phyloP scores from a whole-genome alignment of 805 yeast genomes.

The Hanseniaspora osmophila region DNA sequence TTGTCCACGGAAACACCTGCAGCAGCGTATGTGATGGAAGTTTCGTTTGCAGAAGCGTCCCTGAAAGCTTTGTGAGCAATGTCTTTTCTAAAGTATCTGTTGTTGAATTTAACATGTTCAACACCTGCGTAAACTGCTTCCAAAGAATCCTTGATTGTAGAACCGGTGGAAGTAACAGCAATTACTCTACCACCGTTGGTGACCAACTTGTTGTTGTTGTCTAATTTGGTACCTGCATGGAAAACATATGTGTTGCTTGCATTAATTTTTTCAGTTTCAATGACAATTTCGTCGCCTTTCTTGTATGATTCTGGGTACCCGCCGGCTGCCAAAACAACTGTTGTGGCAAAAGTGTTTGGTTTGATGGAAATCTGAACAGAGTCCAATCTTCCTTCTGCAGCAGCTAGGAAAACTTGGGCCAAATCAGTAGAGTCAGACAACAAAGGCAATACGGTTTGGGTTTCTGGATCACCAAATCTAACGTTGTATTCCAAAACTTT shows the following conservation, averaged over 20 bases:
- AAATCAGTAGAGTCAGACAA: slow-evolving; percentile 75
- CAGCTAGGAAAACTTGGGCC: slow-evolving; percentile 83
- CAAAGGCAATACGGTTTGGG: slow-evolving; percentile 88
- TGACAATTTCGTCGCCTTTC: slow-evolving; percentile 74
- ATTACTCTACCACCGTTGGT: slow-evolving; percentile 96
- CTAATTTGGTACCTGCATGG: slow-evolving; percentile 85
- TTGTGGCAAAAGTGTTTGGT: slow-evolving; percentile 55
- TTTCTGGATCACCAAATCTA: slow-evolving; percentile 98
- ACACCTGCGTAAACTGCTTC: slow-evolving; percentile 79
- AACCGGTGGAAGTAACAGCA: slow-evolving; percentile 80
- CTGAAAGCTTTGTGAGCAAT: slow-evolving; percentile 94
- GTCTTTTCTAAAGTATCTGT: slow-evolving; percentile 77
- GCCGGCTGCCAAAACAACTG: slow-evolving; percentile 92
- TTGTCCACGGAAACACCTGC: slow-evolving; percentile 97
- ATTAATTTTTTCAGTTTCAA: slow-evolving; percentile 20
- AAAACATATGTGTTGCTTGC: slow-evolving; percentile 49
- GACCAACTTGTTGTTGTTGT: slow-evolving; percentile 28
- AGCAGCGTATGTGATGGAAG: slow-evolving; percentile 71
- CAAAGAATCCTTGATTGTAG: slow-evolving; percentile 66
- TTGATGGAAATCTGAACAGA: slow-evolving; percentile 48
- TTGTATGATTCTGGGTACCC: slow-evolving; percentile 85
- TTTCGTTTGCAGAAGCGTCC: slow-evolving; percentile 23
- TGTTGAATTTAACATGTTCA: slow-evolving; percentile 52
- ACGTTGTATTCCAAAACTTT: slow-evolving; percentile 94
- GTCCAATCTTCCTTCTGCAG: slow-evolving; percentile 88